Evolutionary conservation across 2,329 filamentous ascomycete species (phyloP).

Genomic region (Penicillium sp.): DNA sequence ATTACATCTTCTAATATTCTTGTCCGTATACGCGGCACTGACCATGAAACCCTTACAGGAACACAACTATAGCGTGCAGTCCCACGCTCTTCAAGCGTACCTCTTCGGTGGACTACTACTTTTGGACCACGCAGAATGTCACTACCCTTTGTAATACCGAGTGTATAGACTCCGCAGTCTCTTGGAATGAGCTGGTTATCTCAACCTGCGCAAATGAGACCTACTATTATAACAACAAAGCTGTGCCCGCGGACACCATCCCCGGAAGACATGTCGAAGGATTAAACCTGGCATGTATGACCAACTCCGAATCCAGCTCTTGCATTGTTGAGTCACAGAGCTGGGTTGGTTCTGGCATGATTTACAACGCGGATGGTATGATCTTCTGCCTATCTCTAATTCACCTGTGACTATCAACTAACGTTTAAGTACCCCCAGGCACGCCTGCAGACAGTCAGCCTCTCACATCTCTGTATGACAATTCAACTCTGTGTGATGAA

Average conservation of each 20-base stretch:
- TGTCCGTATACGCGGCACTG: background rate
- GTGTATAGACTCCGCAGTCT: background rate
- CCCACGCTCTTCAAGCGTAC: background rate
- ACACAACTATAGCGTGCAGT: background rate
- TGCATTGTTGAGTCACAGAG: background rate
- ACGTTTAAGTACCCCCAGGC: background rate
- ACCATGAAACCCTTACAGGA: background rate
- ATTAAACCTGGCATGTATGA: background rate
- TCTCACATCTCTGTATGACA: background rate
- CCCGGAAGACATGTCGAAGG: background rate
- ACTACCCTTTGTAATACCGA: background rate
- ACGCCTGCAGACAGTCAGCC: background rate
- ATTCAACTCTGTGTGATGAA: background rate
- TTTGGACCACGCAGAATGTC: background rate
- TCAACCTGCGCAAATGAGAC: background rate
- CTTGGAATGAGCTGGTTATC: background rate
- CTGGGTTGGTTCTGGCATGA: background rate
- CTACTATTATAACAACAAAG: background rate
- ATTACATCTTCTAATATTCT: background rate
- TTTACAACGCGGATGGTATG: background rate
- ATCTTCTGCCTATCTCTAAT: background rate
- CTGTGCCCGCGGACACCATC: background rate
- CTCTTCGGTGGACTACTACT: background rate
- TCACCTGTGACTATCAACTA: too few relatives aligned
- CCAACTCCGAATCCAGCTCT: background rate